These are phyloP conservation scores for Periconia sp. DNA, from an alignment of 2,329 filamentous ascomycete genomes.

Conservation along the genomic window DNA sequence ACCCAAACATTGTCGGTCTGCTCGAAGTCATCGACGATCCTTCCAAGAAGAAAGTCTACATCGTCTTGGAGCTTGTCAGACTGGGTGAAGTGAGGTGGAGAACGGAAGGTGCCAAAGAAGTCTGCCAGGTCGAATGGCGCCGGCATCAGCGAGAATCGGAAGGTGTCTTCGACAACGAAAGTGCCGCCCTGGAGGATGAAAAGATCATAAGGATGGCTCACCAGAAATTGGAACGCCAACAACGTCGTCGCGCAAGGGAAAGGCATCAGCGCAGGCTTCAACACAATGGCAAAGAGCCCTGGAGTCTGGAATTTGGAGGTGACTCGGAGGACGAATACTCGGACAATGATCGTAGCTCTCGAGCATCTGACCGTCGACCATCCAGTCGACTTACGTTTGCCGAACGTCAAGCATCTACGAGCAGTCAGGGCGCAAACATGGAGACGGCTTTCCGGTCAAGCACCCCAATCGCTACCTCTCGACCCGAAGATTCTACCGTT, in stretches of 20 bases:
- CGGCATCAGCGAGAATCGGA: slow-evolving; percentile 76
- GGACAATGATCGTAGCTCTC: slow-evolving; percentile 32
- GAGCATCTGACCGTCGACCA: slow-evolving; percentile 30
- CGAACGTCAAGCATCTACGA: slow-evolving; percentile 24
- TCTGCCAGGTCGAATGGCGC: slow-evolving; percentile 81
- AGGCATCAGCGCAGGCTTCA: slow-evolving; percentile 37
- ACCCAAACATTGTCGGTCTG: slow-evolving; percentile 94
- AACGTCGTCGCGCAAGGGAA: slow-evolving; percentile 47
- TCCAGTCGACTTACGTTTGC: slow-evolving; percentile 24
- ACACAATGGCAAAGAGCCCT: slow-evolving; percentile 64
- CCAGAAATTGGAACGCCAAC: slow-evolving; percentile 51
- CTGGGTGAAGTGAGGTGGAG: slow-evolving; percentile 94
- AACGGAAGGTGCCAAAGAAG: slow-evolving; percentile 82
- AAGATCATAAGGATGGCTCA: slow-evolving; percentile 45
- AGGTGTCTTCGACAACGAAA: slow-evolving; percentile 52
- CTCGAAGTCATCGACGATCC: slow-evolving; percentile 98
- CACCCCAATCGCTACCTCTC: slow-evolving; percentile 22
- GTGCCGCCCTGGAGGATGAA: slow-evolving; percentile 51
- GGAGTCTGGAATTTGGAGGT: slow-evolving; percentile 83
- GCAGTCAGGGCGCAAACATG: slow-evolving; percentile 34
- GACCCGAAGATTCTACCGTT: slow-evolving; percentile 7
- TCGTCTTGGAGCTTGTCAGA: slow-evolving; percentile 94
- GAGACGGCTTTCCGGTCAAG: slow-evolving; percentile 42
- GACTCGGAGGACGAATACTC: slow-evolving; percentile 61
- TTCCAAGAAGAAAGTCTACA: slow-evolving; percentile 95